Evolutionary conservation across 306 rosid genomes (phyloP).

Genomic region (Vigna unguiculata): DNA sequence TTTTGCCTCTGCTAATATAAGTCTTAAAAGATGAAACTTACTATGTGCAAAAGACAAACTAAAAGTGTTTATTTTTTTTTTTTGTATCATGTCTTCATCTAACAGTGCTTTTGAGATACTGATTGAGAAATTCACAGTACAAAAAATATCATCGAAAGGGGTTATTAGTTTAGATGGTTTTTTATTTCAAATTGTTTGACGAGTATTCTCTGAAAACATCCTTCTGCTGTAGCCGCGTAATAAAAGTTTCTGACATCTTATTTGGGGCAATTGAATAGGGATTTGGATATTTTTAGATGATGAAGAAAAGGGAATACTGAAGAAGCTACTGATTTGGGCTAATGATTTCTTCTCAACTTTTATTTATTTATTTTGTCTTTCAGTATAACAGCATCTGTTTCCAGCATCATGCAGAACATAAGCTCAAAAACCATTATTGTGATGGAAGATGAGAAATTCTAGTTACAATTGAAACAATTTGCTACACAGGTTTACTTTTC

Average conservation of each 20-base stretch:
- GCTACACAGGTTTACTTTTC: constrained; percentile 54
- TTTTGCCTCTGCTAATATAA: no score
- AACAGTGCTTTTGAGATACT: no score
- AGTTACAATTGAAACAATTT: constrained; percentile 71
- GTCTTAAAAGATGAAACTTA: no score
- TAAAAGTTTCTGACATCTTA: not conserved
- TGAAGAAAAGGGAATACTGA: not conserved
- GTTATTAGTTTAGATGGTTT: no score
- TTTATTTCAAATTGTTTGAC: no score
- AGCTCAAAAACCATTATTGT: constrained; percentile 76
- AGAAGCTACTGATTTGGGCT: not conserved
- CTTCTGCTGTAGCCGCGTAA: not conserved
- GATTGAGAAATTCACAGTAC: no score
- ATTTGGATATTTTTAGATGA: not conserved
- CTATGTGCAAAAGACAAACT: no score
- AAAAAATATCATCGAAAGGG: no score
- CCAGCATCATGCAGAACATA: constrained; percentile 72
- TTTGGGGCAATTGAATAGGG: constrained; percentile 1
- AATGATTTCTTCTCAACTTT: no score
- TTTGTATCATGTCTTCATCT: no score
- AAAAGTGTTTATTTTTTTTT: no score
- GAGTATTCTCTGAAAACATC: not conserved
- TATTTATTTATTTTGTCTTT: constrained; percentile 9
- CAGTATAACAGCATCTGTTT: constrained; percentile 86
- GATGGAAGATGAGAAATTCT: constrained; percentile 79